Conservation (phyloP, 768 basidiomycete species). For the Termitomyces titanicus region DNA sequence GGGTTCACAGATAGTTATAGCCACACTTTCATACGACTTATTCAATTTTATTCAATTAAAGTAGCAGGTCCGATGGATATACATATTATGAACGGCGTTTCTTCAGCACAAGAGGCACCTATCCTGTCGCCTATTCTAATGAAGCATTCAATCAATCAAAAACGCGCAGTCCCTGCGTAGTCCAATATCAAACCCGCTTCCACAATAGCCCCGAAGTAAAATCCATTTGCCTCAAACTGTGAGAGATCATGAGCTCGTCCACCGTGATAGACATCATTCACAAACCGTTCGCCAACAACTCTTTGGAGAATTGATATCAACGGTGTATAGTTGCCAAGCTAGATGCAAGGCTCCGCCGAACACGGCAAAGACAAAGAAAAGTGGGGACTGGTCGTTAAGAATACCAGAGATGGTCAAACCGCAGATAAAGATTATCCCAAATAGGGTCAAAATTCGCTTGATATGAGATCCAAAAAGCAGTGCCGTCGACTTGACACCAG, state of each 20-base stretch:
- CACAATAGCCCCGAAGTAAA: slow-evolving; percentile 9
- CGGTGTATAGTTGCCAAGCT: slow-evolving; percentile 6
- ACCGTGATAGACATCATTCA: neutral
- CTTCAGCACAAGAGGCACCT: too few species aligned
- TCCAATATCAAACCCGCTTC: slow-evolving; percentile 2
- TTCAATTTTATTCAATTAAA: too few species aligned
- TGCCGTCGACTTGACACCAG: slow-evolving; percentile 60
- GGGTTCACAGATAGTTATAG: too few species aligned
- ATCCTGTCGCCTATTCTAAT: too few species aligned
- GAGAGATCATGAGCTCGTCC: neutral
- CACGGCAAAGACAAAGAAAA: slow-evolving; percentile 5
- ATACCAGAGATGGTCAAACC: slow-evolving; percentile 22
- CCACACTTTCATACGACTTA: too few species aligned
- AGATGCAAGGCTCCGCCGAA: slow-evolving; percentile 7
- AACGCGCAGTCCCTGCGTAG: neutral
- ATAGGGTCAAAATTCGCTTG: slow-evolving; percentile 38
- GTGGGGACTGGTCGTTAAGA: slow-evolving; percentile 19
- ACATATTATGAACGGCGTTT: too few species aligned
- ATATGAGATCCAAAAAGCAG: slow-evolving; percentile 50
- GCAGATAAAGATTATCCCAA: slow-evolving; percentile 25
- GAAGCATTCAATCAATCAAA: too few species aligned
- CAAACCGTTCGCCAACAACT: slow-evolving; percentile 11
- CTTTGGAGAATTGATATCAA: slow-evolving; percentile 11
- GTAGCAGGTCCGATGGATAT: too few species aligned
- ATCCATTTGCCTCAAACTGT: slow-evolving; percentile 11